These are phyloP conservation scores for Coleophoma crateriformis DNA, from an alignment of 2,329 filamentous ascomycete species.

Conservation along the genomic window DNA sequence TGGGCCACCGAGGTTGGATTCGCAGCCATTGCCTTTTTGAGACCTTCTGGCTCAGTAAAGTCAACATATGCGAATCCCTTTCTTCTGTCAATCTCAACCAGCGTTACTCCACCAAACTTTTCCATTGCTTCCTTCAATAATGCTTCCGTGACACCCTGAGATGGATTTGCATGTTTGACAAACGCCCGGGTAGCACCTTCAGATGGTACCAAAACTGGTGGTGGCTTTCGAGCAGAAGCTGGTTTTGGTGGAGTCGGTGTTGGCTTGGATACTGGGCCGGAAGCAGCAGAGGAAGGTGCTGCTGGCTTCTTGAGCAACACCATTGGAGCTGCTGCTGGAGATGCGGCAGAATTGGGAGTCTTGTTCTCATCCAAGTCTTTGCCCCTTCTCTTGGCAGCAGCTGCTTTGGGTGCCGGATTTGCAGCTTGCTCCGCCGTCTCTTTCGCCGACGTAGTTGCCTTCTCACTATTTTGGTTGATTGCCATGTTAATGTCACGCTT, in stretches of 20 bases:
- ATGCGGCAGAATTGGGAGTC: constrained; percentile 5
- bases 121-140: constrained; percentile 71
- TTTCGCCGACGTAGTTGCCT: constrained; percentile 4
- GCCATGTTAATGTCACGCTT: constrained; percentile 50
- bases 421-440: constrained; percentile 3
- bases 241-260: constrained; percentile 17
- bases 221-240: constrained; percentile 20
- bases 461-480: constrained; percentile 4
- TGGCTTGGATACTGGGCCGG: constrained; percentile 18
- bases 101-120: constrained; percentile 66
- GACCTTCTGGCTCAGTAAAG: constrained; percentile 66
- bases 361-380: constrained; percentile 26
- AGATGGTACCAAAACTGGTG: constrained; percentile 23
- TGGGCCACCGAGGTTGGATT: constrained; percentile 80
- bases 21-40: constrained; percentile 74
- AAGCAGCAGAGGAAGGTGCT: constrained; percentile 23
- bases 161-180: constrained; percentile 78
- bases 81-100: constrained; percentile 88
- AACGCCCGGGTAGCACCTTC: constrained; percentile 62
- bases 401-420: constrained; percentile 25
- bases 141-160: constrained; percentile 84
- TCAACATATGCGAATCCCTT: constrained; percentile 94
- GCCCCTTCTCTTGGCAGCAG: constrained; percentile 25
- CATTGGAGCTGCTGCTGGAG: constrained; percentile 24
- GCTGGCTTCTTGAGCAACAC: constrained; percentile 33